A percentile compares a stretch with the other conserved stretches of the same genome.
Conservation (phyloP, 208 protist species). For the Trypanosoma scelopori region DNA sequence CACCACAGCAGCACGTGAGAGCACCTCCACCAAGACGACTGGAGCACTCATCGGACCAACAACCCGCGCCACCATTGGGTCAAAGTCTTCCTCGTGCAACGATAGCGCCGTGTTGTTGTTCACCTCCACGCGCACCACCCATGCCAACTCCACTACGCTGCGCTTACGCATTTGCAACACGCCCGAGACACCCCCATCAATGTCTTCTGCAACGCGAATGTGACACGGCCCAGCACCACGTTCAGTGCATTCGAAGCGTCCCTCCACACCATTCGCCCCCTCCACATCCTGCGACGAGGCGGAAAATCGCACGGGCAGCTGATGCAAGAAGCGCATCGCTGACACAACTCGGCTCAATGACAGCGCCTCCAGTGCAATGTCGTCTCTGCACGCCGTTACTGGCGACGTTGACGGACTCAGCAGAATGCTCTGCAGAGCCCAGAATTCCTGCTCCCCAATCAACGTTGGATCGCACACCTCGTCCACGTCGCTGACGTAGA, state of each 20-base stretch:
- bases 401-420: conserved; percentile 32
- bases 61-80: conserved; percentile 41
- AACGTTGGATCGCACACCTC: conserved; percentile 71
- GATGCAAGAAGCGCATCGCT: conserved; percentile 36
- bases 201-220: neutral
- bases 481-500: conserved; percentile 69
- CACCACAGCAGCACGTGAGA: conserved; percentile 50
- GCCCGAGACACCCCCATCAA: conserved; percentile 32
- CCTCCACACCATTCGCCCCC: conserved; percentile 7
- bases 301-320: conserved; percentile 8
- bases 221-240: conserved; percentile 9
- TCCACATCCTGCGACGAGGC: neutral
- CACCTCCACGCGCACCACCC: conserved; percentile 48
- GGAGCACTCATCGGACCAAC: conserved; percentile 4
- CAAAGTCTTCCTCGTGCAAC: conserved; percentile 47
- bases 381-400: conserved; percentile 52
- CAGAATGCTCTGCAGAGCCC: conserved; percentile 71
- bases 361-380: conserved; percentile 45
- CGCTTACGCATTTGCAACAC: conserved; percentile 37
- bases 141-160: conserved; percentile 63
- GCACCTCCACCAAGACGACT: conserved; percentile 42
- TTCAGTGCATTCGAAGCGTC: conserved; percentile 19
- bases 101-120: neutral
- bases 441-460: conserved; percentile 67
- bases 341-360: conserved; percentile 39